A percentile compares a stretch with the other conserved stretches of the same genome.
Conservation (phyloP, 169 alveolate genomes). For the Pseudocohnilembus persalinus region DNA sequence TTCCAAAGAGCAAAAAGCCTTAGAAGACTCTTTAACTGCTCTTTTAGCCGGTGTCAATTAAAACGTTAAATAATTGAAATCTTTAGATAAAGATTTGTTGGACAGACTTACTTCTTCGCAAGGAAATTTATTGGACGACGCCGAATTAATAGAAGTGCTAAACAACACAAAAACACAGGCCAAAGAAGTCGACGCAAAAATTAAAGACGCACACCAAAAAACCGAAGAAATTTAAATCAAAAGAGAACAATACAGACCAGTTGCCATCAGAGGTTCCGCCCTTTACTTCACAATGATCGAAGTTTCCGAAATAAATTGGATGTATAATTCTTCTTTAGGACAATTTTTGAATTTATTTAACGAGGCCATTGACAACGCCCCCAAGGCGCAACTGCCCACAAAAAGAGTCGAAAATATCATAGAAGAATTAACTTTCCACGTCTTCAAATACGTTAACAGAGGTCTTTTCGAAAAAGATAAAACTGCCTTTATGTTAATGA, state of each 20-base stretch:
- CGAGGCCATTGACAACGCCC: constrained; percentile 90
- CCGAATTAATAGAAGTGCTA: constrained; percentile 93
- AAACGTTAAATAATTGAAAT: constrained; percentile 92
- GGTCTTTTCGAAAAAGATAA: constrained; percentile 97
- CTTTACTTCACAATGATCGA: constrained; percentile 93
- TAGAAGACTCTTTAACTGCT: constrained; percentile 91
- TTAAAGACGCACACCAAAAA: constrained; percentile 80
- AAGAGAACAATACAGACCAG: constrained; percentile 95
- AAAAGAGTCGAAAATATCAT: constrained; percentile 92
- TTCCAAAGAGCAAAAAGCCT: constrained; percentile 92
- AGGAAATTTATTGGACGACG: constrained; percentile 94
- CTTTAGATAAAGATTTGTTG: constrained; percentile 89
- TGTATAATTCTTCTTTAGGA: constrained; percentile 94
- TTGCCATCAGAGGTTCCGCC: constrained; percentile 96
- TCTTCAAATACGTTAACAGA: constrained; percentile 94
- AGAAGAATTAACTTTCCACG: constrained; percentile 81
- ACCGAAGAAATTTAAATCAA: constrained; percentile 90
- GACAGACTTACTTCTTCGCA: constrained; percentile 92
- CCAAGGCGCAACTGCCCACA: constrained; percentile 91
- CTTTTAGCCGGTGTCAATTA: constrained; percentile 90
- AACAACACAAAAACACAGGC: constrained; percentile 93
- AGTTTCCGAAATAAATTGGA: constrained; percentile 93
- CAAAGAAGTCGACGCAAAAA: constrained; percentile 91
- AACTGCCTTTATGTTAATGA: constrained; percentile 92
- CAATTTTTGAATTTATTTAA: constrained; percentile 96